A percentile compares a stretch with the other conserved stretches of the same genome.
phyloP scores from a whole-genome alignment of 2,329 filamentous ascomycete species.

The Scolecobasidium constrictum region DNA sequence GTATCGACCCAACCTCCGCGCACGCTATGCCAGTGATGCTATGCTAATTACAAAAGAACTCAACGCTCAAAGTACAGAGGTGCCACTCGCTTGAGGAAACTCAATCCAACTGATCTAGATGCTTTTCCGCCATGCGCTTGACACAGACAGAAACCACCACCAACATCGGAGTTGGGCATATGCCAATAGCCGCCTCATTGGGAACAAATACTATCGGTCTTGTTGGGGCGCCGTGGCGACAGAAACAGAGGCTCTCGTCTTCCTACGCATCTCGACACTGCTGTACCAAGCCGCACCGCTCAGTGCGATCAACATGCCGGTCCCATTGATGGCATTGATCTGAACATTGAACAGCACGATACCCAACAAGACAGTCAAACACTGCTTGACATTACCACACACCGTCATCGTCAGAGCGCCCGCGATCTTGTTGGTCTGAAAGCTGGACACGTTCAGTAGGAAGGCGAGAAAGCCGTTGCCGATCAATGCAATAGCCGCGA shows the following conservation, averaged over 20 bases:
- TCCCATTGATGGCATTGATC: slow-evolving; percentile 34
- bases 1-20: no score
- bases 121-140: no score
- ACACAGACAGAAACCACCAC: no score
- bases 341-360: slow-evolving; percentile 25
- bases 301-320: slow-evolving; percentile 21
- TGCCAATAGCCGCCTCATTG: no score
- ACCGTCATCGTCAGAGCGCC: slow-evolving; percentile 26
- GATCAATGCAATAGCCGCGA: slow-evolving; percentile 16
- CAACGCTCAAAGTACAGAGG: no score
- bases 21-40: no score
- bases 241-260: not conserved
- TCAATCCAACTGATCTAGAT: no score
- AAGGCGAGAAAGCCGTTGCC: slow-evolving; percentile 23
- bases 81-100: no score
- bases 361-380: slow-evolving; percentile 25
- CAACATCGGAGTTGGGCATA: no score
- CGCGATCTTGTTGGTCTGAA: slow-evolving; percentile 27
- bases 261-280: slow-evolving; percentile 8
- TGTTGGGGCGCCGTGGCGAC: no score
- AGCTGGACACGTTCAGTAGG: slow-evolving; percentile 25
- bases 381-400: slow-evolving; percentile 26
- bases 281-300: slow-evolving; percentile 9
- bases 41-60: no score
- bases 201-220: no score